Conservation (phyloP, 2,329 filamentous ascomycete species). For the Tolypocladium cylindrosporum region DNA sequence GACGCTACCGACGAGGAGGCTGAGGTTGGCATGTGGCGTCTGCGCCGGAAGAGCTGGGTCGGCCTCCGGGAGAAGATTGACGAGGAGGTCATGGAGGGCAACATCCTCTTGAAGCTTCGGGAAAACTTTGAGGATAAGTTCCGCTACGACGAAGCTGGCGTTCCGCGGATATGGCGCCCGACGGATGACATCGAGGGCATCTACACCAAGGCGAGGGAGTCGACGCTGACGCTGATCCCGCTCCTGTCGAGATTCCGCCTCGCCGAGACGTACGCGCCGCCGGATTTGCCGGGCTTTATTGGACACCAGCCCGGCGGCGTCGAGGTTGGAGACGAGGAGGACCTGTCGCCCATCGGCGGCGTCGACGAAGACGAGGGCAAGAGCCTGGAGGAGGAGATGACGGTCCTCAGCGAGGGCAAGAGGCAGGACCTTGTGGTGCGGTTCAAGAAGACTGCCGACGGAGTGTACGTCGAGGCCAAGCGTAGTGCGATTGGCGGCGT, state of each 20-base stretch:
- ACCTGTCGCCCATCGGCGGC: conserved; percentile 78
- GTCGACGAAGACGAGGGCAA: conserved; percentile 92
- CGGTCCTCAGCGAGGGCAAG: conserved; percentile 82
- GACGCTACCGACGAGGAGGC: conserved; percentile 88
- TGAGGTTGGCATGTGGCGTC: conserved; percentile 81
- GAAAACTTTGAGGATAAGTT: conserved; percentile 99
- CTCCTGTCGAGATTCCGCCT: conserved; percentile 79
- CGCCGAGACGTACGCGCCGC: conserved; percentile 60
- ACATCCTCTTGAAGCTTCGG: conserved; percentile 84
- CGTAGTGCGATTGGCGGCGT: conserved; percentile 92
- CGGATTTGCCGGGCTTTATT: conserved; percentile 77
- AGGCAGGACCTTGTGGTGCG: conserved; percentile 83
- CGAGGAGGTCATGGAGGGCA: conserved; percentile 97
- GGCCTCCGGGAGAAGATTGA: conserved; percentile 85
- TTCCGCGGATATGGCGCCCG: conserved; percentile 92
- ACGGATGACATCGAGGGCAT: conserved; percentile 94
- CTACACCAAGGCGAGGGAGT: conserved; percentile 87
- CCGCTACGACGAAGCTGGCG: conserved; percentile 89
- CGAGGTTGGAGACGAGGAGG: conserved; percentile 79
- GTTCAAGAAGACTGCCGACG: conserved; percentile 98
- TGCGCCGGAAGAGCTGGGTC: conserved; percentile 90
- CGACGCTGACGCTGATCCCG: conserved; percentile 82
- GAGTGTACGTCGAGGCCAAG: conserved; percentile 96
- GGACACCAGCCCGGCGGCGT: conserved; percentile 65
- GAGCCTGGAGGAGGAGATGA: conserved; percentile 93